Percentiles rank a stretch among this genome's conserved stretches.
Conservation (phyloP, 1,284 basidiomycete species). For the Chiua sp. region DNA sequence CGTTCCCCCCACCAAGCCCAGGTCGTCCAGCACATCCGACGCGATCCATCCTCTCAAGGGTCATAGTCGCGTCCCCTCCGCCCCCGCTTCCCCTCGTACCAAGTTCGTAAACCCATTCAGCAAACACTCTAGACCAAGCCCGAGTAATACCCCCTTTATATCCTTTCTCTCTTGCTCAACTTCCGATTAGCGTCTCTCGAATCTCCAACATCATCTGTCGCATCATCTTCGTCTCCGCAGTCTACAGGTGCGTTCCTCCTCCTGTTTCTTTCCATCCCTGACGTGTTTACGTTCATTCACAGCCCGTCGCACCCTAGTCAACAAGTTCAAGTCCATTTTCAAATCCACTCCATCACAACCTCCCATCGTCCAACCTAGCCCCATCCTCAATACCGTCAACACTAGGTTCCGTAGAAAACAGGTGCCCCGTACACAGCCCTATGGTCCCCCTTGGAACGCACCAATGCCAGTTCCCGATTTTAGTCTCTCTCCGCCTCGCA, state of each 20-base stretch:
- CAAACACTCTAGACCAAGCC: slow-evolving; percentile 19
- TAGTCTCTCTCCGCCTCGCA: slow-evolving; percentile 1
- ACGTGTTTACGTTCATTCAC: background rate
- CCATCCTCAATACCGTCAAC: slow-evolving; percentile 7
- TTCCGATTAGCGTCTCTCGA: slow-evolving; percentile 7
- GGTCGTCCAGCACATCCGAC: no score
- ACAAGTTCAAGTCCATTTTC: slow-evolving; percentile 32
- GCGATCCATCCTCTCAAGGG: background rate
- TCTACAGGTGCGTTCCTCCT: slow-evolving; percentile 2
- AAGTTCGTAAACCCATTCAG: slow-evolving; percentile 28
- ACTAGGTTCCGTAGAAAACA: slow-evolving; percentile 22
- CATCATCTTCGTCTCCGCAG: background rate
- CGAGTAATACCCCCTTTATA: slow-evolving; percentile 13
- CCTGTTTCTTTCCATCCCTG: background rate
- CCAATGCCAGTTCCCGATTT: slow-evolving; percentile 34
- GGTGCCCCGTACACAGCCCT: slow-evolving; percentile 46
- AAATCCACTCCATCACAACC: slow-evolving; percentile 18
- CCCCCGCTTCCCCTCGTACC: slow-evolving; percentile 6
- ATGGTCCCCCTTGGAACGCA: slow-evolving; percentile 47
- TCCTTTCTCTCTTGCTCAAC: background rate
- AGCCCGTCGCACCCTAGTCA: slow-evolving; percentile 17
- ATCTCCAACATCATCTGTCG: background rate
- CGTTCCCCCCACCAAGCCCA: no score
- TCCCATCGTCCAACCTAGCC: background rate
- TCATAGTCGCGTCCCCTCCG: background rate